phyloP scores from a whole-genome alignment of 805 yeast species.

The Candida orba region DNA sequence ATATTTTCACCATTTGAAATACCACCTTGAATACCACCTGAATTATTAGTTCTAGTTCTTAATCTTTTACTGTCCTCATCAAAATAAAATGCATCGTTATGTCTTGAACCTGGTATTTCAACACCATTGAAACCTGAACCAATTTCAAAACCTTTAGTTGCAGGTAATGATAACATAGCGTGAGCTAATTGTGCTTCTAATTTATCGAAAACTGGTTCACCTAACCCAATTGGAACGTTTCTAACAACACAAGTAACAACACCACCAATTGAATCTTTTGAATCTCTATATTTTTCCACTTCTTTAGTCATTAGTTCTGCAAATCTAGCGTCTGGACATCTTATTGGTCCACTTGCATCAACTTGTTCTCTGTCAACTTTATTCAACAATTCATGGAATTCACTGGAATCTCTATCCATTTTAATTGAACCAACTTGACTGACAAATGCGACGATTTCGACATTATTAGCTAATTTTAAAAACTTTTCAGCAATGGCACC shows the following conservation, averaged over 20 bases:
- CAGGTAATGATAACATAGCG: constrained; percentile 96
- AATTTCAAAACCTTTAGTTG: constrained; percentile 95
- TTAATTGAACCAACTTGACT: constrained; percentile 81
- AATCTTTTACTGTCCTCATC: constrained; percentile 55
- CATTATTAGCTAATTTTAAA: constrained; percentile 63
- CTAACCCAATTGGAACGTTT: constrained; percentile 91
- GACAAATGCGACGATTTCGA: constrained; percentile 95
- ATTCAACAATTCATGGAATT: constrained; percentile 59
- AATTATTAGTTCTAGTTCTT: constrained; percentile 83
- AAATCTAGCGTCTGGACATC: constrained; percentile 79
- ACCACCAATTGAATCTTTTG: constrained; percentile 93
- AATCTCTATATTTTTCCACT: constrained; percentile 79
- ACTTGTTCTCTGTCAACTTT: constrained; percentile 84
- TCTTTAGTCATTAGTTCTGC: constrained; percentile 78
- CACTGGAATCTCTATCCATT: constrained; percentile 67
- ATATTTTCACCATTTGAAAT: constrained; percentile 94
- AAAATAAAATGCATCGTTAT: constrained; percentile 78
- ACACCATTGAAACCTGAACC: constrained; percentile 96
- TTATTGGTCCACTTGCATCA: constrained; percentile 80
- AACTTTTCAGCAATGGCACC: constrained; percentile 97
- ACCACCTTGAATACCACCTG: constrained; percentile 99
- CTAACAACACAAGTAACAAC: constrained; percentile 95
- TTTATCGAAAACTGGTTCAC: constrained; percentile 97
- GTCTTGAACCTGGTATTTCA: constrained; percentile 83
- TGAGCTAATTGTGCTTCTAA: constrained; percentile 93